Evolutionary conservation across 1,284 basidiomycete genomes (phyloP).

Genomic region (Ganoderma lingzhi): DNA sequence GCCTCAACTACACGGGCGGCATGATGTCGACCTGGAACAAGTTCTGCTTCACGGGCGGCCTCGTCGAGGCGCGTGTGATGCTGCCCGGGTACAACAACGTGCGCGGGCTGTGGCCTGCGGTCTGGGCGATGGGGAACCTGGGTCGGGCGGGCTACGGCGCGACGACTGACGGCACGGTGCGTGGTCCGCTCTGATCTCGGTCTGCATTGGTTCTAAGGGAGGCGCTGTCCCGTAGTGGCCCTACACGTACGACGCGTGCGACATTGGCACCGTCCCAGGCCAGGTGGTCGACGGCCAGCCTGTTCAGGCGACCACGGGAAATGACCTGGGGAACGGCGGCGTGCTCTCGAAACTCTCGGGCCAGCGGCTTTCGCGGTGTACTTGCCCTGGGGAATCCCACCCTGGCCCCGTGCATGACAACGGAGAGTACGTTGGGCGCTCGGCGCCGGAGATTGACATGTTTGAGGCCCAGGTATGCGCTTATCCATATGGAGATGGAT

Average conservation of each 20-base stretch:
- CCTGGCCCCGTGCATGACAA: constrained; percentile 73
- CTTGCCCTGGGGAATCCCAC: constrained; percentile 80
- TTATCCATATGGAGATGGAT: not conserved
- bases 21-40: constrained; percentile 86
- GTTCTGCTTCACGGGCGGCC: constrained; percentile 92
- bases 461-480: constrained; percentile 56
- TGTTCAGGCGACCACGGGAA: constrained; percentile 46
- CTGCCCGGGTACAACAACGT: constrained; percentile 78
- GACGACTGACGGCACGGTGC: constrained; percentile 57
- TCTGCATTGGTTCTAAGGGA: too few relatives aligned
- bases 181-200: constrained; percentile 16
- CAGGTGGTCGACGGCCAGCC: constrained; percentile 50
- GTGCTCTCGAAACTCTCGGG: constrained; percentile 77
- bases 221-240: constrained; percentile 47
- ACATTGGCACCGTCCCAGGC: constrained; percentile 64
- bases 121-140: constrained; percentile 58
- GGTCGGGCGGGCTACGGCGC: constrained; percentile 56
- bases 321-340: constrained; percentile 41
- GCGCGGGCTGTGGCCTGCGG: constrained; percentile 59
- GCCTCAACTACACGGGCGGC: constrained; percentile 78
- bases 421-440: constrained; percentile 41
- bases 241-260: constrained; percentile 62
- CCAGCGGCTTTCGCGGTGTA: constrained; percentile 81
- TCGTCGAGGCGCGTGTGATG: constrained; percentile 72
- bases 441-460: constrained; percentile 86